Percentiles rank a stretch among this genome's conserved stretches.
Evolutionary conservation across 2,329 filamentous ascomycete genomes (phyloP).

Genomic region (Pleoardoris graminearum): DNA sequence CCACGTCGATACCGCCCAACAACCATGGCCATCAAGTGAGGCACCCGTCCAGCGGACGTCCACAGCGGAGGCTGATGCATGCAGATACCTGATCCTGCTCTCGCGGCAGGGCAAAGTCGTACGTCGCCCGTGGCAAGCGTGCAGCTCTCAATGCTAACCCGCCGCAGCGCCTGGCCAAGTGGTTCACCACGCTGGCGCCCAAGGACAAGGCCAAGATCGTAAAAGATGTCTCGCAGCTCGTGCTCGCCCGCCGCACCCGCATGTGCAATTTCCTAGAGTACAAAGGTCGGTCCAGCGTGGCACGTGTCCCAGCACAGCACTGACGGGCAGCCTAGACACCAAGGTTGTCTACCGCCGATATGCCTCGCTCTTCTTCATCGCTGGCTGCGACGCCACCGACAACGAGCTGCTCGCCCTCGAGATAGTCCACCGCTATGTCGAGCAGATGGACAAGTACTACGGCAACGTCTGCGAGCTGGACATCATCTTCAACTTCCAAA

Average conservation of each 20-base stretch:
- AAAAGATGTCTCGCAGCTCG: conserved; percentile 98
- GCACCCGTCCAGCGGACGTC: conserved; percentile 4
- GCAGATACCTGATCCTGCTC: conserved; percentile 93
- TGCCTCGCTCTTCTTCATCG: conserved; percentile 98
- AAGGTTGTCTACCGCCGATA: conserved; percentile 99
- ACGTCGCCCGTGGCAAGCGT: conserved; percentile 51
- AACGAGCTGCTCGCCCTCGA: conserved; percentile 98
- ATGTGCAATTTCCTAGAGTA: conserved; percentile 99
- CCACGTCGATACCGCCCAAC: conserved; percentile 15
- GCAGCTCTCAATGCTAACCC: conserved; percentile 34
- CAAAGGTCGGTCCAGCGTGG: conserved; percentile 69
- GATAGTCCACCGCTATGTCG: conserved; percentile 98
- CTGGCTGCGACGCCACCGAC: conserved; percentile 93
- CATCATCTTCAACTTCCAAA: conserved; percentile 99
- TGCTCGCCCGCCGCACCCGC: conserved; percentile 90
- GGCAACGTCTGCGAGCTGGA: conserved; percentile 99
- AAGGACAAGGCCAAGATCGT: conserved; percentile 99
- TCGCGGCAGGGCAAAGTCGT: conserved; percentile 99
- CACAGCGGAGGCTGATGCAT: conserved; percentile 15
- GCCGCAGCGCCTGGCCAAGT: conserved; percentile 90
- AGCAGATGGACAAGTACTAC: conserved; percentile 99
- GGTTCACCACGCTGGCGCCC: conserved; percentile 97
- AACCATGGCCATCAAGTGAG: conserved; percentile 61
- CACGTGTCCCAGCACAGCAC: conserved; percentile 22
- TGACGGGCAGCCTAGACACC: conserved; percentile 66